A percentile compares a stretch with the other conserved stretches of the same genome.
Evolutionary conservation across 2,329 filamentous ascomycete species (phyloP).

Genomic region (Aspergillus ruber): DNA sequence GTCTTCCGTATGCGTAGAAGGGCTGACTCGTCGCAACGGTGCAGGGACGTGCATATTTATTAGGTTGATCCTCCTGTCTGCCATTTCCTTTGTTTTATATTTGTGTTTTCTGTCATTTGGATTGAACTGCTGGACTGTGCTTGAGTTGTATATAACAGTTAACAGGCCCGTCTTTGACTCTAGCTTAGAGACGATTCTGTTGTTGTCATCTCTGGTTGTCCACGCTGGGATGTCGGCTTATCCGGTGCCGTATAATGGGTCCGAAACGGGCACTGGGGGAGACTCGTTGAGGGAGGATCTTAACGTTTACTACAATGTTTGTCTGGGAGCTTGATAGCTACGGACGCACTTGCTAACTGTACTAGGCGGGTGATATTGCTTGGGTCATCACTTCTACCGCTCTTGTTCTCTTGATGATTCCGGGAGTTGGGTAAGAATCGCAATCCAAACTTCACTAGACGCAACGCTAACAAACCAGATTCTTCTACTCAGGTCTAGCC

Average conservation of each 20-base stretch:
- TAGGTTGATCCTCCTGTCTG: constrained; percentile 1
- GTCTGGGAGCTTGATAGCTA: constrained; percentile 5
- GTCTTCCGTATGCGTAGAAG: too few species aligned
- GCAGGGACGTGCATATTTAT: constrained; percentile 7
- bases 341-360: constrained; percentile 8
- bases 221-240: constrained; percentile 25
- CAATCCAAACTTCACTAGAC: too few species aligned
- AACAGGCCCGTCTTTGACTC: not conserved
- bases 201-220: not conserved
- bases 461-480: constrained; percentile 46
- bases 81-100: not conserved
- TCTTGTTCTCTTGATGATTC: constrained; percentile 86
- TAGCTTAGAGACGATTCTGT: not conserved
- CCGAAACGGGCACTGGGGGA: constrained; percentile 56
- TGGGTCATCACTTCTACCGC: constrained; percentile 73
- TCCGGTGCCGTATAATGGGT: constrained; percentile 58
- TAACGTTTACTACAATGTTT: constrained; percentile 70
- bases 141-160: not conserved
- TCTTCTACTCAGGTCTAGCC: constrained; percentile 89
- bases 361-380: constrained; percentile 69
- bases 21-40: too few species aligned
- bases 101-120: not conserved
- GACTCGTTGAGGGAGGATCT: constrained; percentile 62
- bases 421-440: constrained; percentile 80
- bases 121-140: not conserved